These are phyloP conservation scores for Ilex paraguariensis DNA, from an alignment of 305 asterid genomes.

Conservation along the genomic window DNA sequence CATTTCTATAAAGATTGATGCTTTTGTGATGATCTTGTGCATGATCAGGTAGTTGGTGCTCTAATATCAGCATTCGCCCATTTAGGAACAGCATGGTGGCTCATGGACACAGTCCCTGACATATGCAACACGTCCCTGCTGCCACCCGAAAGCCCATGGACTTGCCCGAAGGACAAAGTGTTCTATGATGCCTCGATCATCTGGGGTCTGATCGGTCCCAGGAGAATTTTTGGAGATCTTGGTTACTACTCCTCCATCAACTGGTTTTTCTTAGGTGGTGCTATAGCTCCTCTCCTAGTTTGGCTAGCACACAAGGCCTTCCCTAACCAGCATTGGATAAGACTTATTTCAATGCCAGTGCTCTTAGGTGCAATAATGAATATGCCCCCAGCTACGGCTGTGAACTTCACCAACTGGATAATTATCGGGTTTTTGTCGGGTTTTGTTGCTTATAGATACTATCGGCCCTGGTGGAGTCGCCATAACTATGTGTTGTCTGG, in stretches of 20 bases:
- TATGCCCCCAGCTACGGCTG: constrained; percentile 91
- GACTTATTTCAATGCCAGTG: constrained; percentile 61
- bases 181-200: constrained; percentile 88
- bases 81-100: constrained; percentile 98
- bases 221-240: constrained; percentile 73
- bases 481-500: constrained; percentile 83
- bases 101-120: constrained; percentile 73
- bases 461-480: constrained; percentile 78
- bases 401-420: constrained; percentile 88
- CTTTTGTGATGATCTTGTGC: neutral
- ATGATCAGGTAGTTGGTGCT: constrained; percentile 70
- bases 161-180: constrained; percentile 91
- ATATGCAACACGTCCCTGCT: constrained; percentile 73
- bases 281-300: constrained; percentile 64
- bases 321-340: constrained; percentile 64
- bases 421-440: constrained; percentile 76
- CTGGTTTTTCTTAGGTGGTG: constrained; percentile 76
- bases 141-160: constrained; percentile 89
- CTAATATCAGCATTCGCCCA: constrained; percentile 69
- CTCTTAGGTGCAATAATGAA: constrained; percentile 59
- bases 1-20: neutral
- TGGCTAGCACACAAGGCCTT: constrained; percentile 68
- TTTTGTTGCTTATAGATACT: constrained; percentile 54
- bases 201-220: constrained; percentile 93
- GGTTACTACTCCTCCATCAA: constrained; percentile 75